Percentiles rank a stretch among this genome's conserved stretches.
These are phyloP conservation scores for Alternaria sp. DNA, from an alignment of 2,329 filamentous ascomycete species.

Conservation along the genomic window DNA sequence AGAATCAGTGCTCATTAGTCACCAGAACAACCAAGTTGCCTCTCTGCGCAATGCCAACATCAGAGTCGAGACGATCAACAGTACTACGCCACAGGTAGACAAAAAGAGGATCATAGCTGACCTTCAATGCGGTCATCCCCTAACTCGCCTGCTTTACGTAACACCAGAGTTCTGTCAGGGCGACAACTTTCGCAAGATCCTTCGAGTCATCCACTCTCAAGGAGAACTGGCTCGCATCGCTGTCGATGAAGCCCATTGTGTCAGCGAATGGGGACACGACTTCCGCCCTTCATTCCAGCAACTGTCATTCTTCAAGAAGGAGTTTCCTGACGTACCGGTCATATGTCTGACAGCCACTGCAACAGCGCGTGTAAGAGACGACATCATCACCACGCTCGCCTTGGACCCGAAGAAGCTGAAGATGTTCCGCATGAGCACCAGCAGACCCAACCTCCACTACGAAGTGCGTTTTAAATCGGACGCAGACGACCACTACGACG, in stretches of 20 bases:
- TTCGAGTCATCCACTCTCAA: constrained; percentile 77
- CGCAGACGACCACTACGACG: constrained; percentile 73
- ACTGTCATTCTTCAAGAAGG: constrained; percentile 81
- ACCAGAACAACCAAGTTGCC: constrained; percentile 87
- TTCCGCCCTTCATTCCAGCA: constrained; percentile 92
- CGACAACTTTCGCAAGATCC: constrained; percentile 75
- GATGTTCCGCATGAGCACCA: constrained; percentile 82
- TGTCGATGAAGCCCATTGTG: constrained; percentile 95
- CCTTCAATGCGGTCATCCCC: constrained; percentile 85
- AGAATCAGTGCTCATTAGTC: constrained; percentile 8
- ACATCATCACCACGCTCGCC: constrained; percentile 78
- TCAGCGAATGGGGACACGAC: constrained; percentile 98
- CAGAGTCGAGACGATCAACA: constrained; percentile 84
- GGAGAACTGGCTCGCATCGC: constrained; percentile 85
- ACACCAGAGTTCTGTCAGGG: constrained; percentile 87
- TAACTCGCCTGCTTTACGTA: constrained; percentile 84
- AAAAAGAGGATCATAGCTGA: constrained; percentile 76
- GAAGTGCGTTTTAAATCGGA: constrained; percentile 85
- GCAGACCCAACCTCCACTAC: constrained; percentile 85
- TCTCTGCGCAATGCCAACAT: constrained; percentile 76
- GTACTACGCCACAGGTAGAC: constrained; percentile 72
- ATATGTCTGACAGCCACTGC: constrained; percentile 94
- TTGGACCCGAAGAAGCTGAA: constrained; percentile 69
- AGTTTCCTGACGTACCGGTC: constrained; percentile 84
- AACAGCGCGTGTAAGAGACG: constrained; percentile 77